Conservation (phyloP, 805 yeast species). For the Wickerhamia fluorescens region DNA sequence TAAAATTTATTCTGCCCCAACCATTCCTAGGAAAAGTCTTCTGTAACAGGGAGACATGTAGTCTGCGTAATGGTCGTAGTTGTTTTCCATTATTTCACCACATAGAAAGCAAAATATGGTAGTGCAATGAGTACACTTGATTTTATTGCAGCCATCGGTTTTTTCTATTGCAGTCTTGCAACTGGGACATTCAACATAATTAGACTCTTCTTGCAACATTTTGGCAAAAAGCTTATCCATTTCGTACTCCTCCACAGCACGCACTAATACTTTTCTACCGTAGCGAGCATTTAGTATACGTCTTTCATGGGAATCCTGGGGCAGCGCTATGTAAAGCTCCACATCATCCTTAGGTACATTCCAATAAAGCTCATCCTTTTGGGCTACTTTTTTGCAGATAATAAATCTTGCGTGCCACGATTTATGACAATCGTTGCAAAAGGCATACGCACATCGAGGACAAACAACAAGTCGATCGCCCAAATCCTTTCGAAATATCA, state of each 20-base stretch:
- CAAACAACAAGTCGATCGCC: conserved; percentile 45
- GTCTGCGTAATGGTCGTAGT: conserved; percentile 48
- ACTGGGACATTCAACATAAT: conserved; percentile 36
- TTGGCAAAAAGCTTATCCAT: conserved; percentile 43
- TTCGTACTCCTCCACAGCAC: conserved; percentile 37
- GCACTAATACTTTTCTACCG: conserved; percentile 37
- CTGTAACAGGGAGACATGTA: conserved; percentile 39
- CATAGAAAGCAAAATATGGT: conserved; percentile 50
- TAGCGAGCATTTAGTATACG: conserved; percentile 31
- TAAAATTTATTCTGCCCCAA: conserved; percentile 13
- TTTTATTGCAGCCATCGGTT: conserved; percentile 59
- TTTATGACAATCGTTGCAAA: conserved; percentile 49
- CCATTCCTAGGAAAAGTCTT: conserved; percentile 46
- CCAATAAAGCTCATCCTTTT: conserved; percentile 12
- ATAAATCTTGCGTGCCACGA: conserved; percentile 56
- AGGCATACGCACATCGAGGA: conserved; percentile 42
- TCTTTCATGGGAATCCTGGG: conserved; percentile 23
- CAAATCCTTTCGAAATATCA: conserved; percentile 41
- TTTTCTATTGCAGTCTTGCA: conserved; percentile 46
- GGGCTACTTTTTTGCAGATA: conserved; percentile 28
- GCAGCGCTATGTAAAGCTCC: conserved; percentile 26
- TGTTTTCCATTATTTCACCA: conserved; percentile 38
- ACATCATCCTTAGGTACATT: conserved; percentile 27
- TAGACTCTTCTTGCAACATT: conserved; percentile 32
- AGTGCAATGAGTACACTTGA: conserved; percentile 47